Base-by-base conservation (phyloP, 805 yeast genomes). In the Ogataea trehalophila region DNA sequence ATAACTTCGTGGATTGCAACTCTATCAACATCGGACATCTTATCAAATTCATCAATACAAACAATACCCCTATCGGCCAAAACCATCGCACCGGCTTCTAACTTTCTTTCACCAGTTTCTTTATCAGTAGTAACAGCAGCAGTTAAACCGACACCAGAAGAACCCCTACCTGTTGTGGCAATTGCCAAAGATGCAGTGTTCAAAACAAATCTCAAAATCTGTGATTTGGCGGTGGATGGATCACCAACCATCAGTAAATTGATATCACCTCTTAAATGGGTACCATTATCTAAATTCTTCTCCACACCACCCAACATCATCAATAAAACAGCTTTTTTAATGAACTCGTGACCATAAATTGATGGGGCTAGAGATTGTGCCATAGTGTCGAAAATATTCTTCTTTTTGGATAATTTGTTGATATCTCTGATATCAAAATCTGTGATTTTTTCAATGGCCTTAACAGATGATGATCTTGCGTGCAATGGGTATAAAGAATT, bases 71-170 rank as follows among this genome's bases (percentile, higher is more conserved):
- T 75, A 69, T 94, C 99, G 13, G 98, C 99, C 53, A 94, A 74
- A 36, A 94, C 99, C 97, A 94, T 92, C 4, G 99, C 99, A 76
- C 99, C 99, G 1, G 98, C 99, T 70, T 94, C 99, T 55, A 94
- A 73, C 58, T 95, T 79, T 60, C 97, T 77, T 70, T 94, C 99
- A 50, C 98, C 98, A 0, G 99, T 94, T 67, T 94, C 99, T 60
- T 84, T 85, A 68, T 94, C 99, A 1, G 91, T 79, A 6, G 97
- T 91, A 3, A 94, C 99, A 1, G 99, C 99, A 17, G 99, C 99
- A 0, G 99, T 94, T 61, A 94, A 77, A 88, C 99, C 99, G 40
- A 94, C 99, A 67, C 99, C 99, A 1, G 98, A 91, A n/a, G 98
- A 92, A 53, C 99, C 99, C 67, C 96, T 83, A 73, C 99, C 99